These are phyloP conservation scores for Macrocybe gigantea DNA, from an alignment of 768 basidiomycete species.

Conservation along the genomic window DNA sequence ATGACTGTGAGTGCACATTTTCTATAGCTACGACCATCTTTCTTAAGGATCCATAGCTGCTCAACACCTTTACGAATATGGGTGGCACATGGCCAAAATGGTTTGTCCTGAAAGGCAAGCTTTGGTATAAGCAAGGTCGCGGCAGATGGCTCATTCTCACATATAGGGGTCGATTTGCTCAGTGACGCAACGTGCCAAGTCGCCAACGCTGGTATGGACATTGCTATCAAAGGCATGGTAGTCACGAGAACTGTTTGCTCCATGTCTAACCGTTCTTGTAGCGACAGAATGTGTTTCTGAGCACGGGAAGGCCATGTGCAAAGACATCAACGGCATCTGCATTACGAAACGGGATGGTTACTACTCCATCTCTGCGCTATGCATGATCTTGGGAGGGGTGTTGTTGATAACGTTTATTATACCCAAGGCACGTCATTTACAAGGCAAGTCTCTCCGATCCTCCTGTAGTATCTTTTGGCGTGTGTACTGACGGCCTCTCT, in stretches of 20 bases:
- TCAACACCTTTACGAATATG: slow-evolving; percentile 94
- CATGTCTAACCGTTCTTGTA: slow-evolving; percentile 21
- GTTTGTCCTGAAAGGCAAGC: slow-evolving; percentile 84
- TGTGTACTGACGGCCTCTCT: slow-evolving; percentile 10
- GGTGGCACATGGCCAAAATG: slow-evolving; percentile 98
- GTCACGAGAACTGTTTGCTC: background rate
- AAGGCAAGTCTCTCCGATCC: slow-evolving; percentile 50
- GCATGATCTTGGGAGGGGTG: slow-evolving; percentile 68
- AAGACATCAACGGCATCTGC: slow-evolving; percentile 72
- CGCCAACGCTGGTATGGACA: slow-evolving; percentile 44
- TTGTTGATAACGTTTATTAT: slow-evolving; percentile 73
- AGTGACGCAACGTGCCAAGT: slow-evolving; percentile 81
- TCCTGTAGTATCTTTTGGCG: background rate
- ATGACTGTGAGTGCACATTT: slow-evolving; percentile 73
- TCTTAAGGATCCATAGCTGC: slow-evolving; percentile 42
- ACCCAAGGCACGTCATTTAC: slow-evolving; percentile 79
- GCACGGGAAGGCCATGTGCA: slow-evolving; percentile 76
- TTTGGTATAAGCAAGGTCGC: background rate
- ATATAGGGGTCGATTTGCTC: slow-evolving; percentile 78
- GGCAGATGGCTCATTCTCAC: slow-evolving; percentile 8
- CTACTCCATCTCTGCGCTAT: slow-evolving; percentile 78
- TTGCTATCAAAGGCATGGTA: slow-evolving; percentile 48
- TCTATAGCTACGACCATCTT: background rate
- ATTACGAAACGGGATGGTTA: slow-evolving; percentile 87
- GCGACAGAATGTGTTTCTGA: slow-evolving; percentile 91